A percentile compares a stretch with the other conserved stretches of the same genome.
Conservation (phyloP, 208 protist species). For the Wallacemonas sp. region DNA sequence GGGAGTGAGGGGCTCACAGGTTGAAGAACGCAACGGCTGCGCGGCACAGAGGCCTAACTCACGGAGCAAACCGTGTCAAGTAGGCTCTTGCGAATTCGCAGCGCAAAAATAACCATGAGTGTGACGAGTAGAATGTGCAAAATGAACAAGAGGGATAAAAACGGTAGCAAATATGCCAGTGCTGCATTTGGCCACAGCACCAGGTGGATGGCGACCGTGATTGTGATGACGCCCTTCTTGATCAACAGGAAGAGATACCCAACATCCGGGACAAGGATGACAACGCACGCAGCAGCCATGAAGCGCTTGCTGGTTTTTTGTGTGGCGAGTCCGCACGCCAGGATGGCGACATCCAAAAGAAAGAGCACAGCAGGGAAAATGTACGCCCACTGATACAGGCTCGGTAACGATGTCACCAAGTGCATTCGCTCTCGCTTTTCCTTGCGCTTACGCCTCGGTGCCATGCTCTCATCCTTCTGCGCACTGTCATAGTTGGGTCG, state of each 20-base stretch:
- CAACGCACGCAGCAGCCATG: constrained; percentile 40
- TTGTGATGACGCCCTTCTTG: constrained; percentile 44
- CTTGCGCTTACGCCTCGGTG: constrained; percentile 17
- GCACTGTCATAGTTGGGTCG: constrained; percentile 11
- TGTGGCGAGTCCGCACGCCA: constrained; percentile 44
- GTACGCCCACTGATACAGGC: constrained; percentile 39
- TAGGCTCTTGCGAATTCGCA: constrained; percentile 55
- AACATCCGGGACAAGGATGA: constrained; percentile 57
- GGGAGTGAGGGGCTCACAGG: too few relatives aligned
- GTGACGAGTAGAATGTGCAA: constrained; percentile 55
- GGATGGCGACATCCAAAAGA: constrained; percentile 56
- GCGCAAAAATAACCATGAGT: constrained; percentile 62
- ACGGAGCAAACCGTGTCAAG: constrained; percentile 53
- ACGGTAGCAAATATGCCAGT: constrained; percentile 58
- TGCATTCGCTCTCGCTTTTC: constrained; percentile 7
- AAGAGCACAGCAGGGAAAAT: constrained; percentile 52
- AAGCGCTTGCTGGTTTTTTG: constrained; percentile 32
- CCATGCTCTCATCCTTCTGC: constrained; percentile 1
- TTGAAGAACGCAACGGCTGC: too few relatives aligned
- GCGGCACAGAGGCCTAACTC: constrained; percentile 30
- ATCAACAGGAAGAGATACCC: constrained; percentile 47
- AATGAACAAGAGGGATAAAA: constrained; percentile 60
- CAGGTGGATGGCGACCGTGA: constrained; percentile 57
- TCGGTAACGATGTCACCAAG: constrained; percentile 53
- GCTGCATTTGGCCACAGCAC: constrained; percentile 60